phyloP scores from a whole-genome alignment of 306 rosid species.

The Rosa persica region DNA sequence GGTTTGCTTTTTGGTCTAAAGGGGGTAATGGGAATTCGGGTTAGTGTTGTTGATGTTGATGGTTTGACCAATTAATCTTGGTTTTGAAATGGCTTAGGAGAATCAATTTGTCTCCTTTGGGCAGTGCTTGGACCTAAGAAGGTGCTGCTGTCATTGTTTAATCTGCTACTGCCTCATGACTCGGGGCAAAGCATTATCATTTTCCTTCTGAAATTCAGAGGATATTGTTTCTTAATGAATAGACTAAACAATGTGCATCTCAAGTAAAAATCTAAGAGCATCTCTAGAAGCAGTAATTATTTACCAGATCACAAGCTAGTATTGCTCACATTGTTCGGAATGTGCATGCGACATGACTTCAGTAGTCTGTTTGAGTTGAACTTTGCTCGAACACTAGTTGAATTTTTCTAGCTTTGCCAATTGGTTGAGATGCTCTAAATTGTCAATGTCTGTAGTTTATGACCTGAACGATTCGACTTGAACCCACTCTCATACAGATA shows the following conservation, averaged over 20 bases:
- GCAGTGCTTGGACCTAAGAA: slow-evolving; percentile 28
- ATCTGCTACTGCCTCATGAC: not conserved
- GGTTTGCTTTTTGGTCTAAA: slow-evolving; percentile 8
- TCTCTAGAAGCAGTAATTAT: no score
- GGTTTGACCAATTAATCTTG: slow-evolving; percentile 20
- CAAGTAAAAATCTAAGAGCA: no score
- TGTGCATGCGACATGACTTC: not conserved
- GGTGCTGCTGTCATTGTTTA: slow-evolving; percentile 10
- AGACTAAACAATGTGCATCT: not conserved
- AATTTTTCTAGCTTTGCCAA: no score
- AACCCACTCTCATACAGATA: no score
- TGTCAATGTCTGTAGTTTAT: no score
- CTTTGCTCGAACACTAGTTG: not conserved
- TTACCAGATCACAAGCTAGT: not conserved
- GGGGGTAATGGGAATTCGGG: slow-evolving; percentile 34
- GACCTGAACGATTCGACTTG: no score
- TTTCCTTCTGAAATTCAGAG: not conserved
- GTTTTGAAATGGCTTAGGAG: slow-evolving; percentile 7
- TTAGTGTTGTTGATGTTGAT: slow-evolving; percentile 34
- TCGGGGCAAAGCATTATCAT: not conserved
- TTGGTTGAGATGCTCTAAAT: no score
- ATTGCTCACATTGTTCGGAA: not conserved
- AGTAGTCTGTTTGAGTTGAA: not conserved
- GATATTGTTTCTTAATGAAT: not conserved
- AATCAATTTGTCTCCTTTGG: slow-evolving; percentile 49